These are phyloP conservation scores for Eimeria acervulina DNA, from an alignment of 169 alveolate genomes.

Conservation along the genomic window DNA sequence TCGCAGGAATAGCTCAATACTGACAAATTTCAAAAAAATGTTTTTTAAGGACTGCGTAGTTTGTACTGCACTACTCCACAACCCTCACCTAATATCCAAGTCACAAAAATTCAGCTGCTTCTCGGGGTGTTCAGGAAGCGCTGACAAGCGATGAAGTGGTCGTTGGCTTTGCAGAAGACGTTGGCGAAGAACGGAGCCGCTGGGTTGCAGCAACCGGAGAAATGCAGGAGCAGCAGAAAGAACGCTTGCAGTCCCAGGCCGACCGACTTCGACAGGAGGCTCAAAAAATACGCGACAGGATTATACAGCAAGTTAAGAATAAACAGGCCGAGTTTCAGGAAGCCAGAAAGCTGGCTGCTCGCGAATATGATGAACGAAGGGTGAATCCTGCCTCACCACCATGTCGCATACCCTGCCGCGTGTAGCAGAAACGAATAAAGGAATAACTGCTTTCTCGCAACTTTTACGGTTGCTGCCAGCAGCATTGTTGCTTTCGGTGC, in stretches of 20 bases:
- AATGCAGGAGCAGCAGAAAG: conserved; percentile 5
- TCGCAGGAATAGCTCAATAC: neutral
- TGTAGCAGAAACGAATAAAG: neutral
- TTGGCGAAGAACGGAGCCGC: conserved; percentile 1
- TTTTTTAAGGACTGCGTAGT: neutral
- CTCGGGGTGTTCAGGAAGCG: conserved; percentile 33
- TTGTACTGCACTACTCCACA: no score
- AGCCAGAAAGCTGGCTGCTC: conserved; percentile 33
- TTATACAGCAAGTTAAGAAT: conserved; percentile 31
- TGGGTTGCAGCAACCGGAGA: conserved; percentile 7
- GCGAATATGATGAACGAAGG: conserved; percentile 24
- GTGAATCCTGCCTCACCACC: neutral
- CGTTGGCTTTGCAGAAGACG: conserved; percentile 35
- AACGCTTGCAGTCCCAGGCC: conserved; percentile 51
- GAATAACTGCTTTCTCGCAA: neutral
- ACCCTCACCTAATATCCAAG: neutral
- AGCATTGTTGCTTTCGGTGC: neutral
- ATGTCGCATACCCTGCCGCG: neutral
- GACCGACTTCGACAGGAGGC: conserved; percentile 64
- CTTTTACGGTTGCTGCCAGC: neutral
- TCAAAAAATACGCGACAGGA: conserved; percentile 52
- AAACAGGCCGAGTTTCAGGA: conserved; percentile 40
- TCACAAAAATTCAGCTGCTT: neutral
- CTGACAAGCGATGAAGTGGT: conserved; percentile 65
- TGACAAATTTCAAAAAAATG: neutral